Evolutionary conservation across 2,329 filamentous ascomycete genomes (phyloP).

Genomic region (Pyrenophora seminiperda): DNA sequence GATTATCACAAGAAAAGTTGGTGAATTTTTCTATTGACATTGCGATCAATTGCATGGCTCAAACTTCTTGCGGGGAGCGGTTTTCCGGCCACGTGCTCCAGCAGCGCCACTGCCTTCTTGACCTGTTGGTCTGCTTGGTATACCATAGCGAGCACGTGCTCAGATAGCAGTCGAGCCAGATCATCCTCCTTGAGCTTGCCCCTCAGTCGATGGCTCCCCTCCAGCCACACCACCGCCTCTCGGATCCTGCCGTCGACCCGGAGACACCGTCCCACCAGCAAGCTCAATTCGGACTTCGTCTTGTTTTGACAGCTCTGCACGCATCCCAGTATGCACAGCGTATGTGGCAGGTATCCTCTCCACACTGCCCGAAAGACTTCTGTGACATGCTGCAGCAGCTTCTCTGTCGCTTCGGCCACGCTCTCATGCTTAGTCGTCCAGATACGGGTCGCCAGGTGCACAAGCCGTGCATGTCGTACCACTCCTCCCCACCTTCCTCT

Average conservation of each 20-base stretch:
- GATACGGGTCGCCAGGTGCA: conserved; percentile 22
- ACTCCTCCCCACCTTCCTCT: conserved; percentile 1
- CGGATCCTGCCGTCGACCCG: too few relatives aligned
- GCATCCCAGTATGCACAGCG: too few relatives aligned
- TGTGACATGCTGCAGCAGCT: not conserved
- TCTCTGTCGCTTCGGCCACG: not conserved
- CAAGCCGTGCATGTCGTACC: conserved; percentile 19
- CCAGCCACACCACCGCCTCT: too few relatives aligned
- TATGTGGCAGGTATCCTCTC: too few relatives aligned
- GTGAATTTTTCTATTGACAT: too few relatives aligned
- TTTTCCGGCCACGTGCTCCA: not conserved
- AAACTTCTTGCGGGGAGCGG: too few relatives aligned
- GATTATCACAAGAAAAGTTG: too few relatives aligned
- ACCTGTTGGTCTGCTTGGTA: not conserved
- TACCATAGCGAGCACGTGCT: not conserved
- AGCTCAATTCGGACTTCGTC: too few relatives aligned
- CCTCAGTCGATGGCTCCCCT: too few relatives aligned
- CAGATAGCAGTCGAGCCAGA: not conserved
- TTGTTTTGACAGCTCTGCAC: too few relatives aligned
- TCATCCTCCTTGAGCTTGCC: not conserved
- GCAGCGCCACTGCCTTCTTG: not conserved
- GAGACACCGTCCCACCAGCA: too few relatives aligned
- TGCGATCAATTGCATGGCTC: too few relatives aligned
- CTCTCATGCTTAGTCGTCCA: not conserved
- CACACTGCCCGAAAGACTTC: not conserved